Evolutionary conservation across 2,329 filamentous ascomycete genomes (phyloP).

Genomic region (Didymella lethalis): DNA sequence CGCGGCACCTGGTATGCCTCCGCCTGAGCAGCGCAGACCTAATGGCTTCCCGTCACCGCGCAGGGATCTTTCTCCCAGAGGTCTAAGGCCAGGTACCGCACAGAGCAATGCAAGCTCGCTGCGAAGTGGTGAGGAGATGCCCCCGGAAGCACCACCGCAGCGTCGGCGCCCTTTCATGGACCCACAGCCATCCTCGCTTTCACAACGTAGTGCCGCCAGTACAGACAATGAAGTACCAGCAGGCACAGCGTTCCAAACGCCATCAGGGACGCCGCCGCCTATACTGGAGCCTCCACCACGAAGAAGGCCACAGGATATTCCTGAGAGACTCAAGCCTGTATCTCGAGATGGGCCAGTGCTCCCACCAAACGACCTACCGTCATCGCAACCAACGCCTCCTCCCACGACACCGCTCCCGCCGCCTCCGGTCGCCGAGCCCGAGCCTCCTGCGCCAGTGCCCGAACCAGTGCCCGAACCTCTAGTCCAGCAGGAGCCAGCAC

Average conservation of each 20-base stretch:
- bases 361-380: slow-evolving; percentile 19
- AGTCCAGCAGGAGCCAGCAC: slow-evolving; percentile 3
- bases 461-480: slow-evolving; percentile 36
- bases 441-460: slow-evolving; percentile 23
- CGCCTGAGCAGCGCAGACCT: slow-evolving; percentile 40
- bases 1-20: slow-evolving; percentile 27
- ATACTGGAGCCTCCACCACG: slow-evolving; percentile 36
- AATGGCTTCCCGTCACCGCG: slow-evolving; percentile 39
- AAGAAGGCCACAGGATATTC: slow-evolving; percentile 39
- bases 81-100: slow-evolving; percentile 45
- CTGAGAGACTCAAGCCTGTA: slow-evolving; percentile 38
- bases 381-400: slow-evolving; percentile 32
- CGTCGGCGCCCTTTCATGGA: slow-evolving; percentile 73
- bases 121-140: slow-evolving; percentile 39
- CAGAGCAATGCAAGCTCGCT: slow-evolving; percentile 48
- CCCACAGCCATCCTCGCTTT: slow-evolving; percentile 44
- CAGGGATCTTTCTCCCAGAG: slow-evolving; percentile 45
- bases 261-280: slow-evolving; percentile 34
- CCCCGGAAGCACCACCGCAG: slow-evolving; percentile 59
- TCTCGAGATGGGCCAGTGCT: slow-evolving; percentile 20
- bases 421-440: slow-evolving; percentile 29
- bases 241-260: slow-evolving; percentile 36
- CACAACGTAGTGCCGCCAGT: slow-evolving; percentile 38
- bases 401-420: slow-evolving; percentile 40
- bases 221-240: slow-evolving; percentile 31